These are phyloP conservation scores for Blastobotrys malaysiensis DNA, from an alignment of 1,139 yeast genomes.

Conservation along the genomic window DNA sequence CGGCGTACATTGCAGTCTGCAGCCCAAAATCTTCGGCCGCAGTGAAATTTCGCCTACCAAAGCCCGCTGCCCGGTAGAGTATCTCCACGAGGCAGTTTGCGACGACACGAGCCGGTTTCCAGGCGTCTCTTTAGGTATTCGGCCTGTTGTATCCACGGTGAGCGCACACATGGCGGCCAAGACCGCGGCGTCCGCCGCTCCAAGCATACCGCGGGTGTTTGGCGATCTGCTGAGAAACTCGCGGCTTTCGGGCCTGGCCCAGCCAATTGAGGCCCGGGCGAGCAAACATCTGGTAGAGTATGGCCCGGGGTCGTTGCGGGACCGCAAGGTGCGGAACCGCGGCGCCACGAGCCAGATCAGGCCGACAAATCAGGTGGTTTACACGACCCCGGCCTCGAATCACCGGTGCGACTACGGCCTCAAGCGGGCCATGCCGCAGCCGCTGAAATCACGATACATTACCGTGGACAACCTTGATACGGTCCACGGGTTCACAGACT, in stretches of 20 bases:
- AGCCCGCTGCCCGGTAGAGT: neutral
- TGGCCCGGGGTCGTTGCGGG: neutral
- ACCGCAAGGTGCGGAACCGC: neutral
- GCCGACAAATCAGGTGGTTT: constrained; percentile 39
- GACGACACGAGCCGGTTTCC: too few species aligned
- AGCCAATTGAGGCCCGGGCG: neutral
- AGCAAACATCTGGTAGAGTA: neutral
- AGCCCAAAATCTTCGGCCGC: neutral
- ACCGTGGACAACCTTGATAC: constrained; percentile 45
- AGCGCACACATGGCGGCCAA: too few species aligned
- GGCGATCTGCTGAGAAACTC: constrained; percentile 7
- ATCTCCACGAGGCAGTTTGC: too few species aligned
- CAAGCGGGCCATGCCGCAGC: constrained; percentile 45
- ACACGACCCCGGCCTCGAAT: constrained; percentile 45
- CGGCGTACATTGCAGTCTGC: neutral
- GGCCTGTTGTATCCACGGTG: too few species aligned
- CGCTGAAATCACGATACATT: constrained; percentile 40
- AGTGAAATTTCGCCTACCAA: neutral
- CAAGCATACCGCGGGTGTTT: constrained; percentile 4
- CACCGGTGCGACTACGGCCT: constrained; percentile 52
- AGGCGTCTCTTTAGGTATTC: too few species aligned
- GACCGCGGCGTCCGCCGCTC: neutral
- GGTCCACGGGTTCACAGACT: constrained; percentile 44
- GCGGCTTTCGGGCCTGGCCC: constrained; percentile 11
- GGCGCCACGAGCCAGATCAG: neutral